phyloP scores from a whole-genome alignment of 2,329 filamentous ascomycete genomes.

The Xylariaceae sp. region DNA sequence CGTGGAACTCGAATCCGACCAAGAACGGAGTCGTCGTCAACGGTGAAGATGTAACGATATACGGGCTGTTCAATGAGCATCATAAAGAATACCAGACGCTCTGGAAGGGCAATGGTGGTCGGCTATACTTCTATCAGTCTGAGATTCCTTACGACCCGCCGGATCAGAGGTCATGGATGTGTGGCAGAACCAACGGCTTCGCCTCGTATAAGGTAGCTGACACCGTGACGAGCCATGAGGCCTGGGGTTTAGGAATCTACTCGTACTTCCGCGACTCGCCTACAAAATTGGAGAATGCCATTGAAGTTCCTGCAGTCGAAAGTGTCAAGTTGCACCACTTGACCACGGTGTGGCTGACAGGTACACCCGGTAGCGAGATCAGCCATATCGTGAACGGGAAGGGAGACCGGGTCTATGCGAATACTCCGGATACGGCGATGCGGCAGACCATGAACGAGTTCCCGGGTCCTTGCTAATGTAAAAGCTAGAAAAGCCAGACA shows the following conservation, averaged over 20 bases:
- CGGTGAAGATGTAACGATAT: slow-evolving; percentile 40
- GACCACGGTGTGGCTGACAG: slow-evolving; percentile 42
- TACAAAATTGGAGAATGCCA: slow-evolving; percentile 42
- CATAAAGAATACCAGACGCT: slow-evolving; percentile 43
- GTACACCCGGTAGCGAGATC: slow-evolving; percentile 40
- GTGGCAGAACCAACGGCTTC: slow-evolving; percentile 37
- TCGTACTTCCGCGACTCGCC: slow-evolving; percentile 44
- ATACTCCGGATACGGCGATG: slow-evolving; percentile 40
- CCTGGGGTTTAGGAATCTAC: slow-evolving; percentile 43
- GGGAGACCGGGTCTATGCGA: slow-evolving; percentile 39
- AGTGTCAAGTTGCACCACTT: slow-evolving; percentile 40
- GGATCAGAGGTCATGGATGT: slow-evolving; percentile 39
- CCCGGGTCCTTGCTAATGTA: slow-evolving; percentile 5
- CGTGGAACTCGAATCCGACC: slow-evolving; percentile 41
- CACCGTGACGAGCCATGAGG: slow-evolving; percentile 38
- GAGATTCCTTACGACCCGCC: slow-evolving; percentile 44
- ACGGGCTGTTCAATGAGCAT: slow-evolving; percentile 44
- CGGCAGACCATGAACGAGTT: slow-evolving; percentile 40
- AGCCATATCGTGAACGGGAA: slow-evolving; percentile 40
- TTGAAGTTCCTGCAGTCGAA: slow-evolving; percentile 36
- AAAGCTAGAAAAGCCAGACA: too few species aligned
- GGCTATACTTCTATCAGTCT: slow-evolving; percentile 44
- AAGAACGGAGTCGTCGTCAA: slow-evolving; percentile 41
- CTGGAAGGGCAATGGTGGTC: slow-evolving; percentile 41
- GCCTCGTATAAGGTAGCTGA: slow-evolving; percentile 44